phyloP scores from a whole-genome alignment of 192 early-diverging fungal species.

The Phycomyces blakesleeanus region DNA sequence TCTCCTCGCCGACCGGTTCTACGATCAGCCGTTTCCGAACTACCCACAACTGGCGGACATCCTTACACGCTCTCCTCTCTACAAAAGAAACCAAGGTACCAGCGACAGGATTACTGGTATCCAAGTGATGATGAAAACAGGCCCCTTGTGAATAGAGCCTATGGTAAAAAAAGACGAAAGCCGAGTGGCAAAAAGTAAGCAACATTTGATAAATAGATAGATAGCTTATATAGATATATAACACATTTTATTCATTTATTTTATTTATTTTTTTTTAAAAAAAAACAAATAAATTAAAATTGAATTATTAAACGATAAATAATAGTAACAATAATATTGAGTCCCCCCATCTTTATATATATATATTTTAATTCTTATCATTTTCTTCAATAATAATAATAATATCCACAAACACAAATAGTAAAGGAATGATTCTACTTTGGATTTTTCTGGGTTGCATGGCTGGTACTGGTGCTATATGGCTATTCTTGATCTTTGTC shows the following conservation, averaged over 20 bases:
- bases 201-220: too few species aligned
- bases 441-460: constrained; percentile 6
- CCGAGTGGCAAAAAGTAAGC: constrained; percentile 15
- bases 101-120: constrained; percentile 17
- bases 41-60: constrained; percentile 7
- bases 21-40: constrained; percentile 27
- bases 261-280: too few species aligned
- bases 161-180: constrained; percentile 14
- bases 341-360: too few species aligned
- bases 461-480: constrained; percentile 1
- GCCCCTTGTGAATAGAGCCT: constrained; percentile 13
- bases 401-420: constrained; percentile 3
- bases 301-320: too few species aligned
- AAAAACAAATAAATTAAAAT: too few species aligned
- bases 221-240: too few species aligned
- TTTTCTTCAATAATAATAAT: background rate
- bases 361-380: too few species aligned
- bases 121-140: constrained; percentile 25
- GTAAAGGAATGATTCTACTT: constrained; percentile 7
- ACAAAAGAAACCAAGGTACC: background rate
- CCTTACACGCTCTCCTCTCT: background rate
- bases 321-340: too few species aligned
- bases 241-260: too few species aligned
- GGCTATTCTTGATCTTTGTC: constrained; percentile 11
- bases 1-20: constrained; percentile 18